Conservation (phyloP, 768 basidiomycete species). For the Lepiota venenata region DNA sequence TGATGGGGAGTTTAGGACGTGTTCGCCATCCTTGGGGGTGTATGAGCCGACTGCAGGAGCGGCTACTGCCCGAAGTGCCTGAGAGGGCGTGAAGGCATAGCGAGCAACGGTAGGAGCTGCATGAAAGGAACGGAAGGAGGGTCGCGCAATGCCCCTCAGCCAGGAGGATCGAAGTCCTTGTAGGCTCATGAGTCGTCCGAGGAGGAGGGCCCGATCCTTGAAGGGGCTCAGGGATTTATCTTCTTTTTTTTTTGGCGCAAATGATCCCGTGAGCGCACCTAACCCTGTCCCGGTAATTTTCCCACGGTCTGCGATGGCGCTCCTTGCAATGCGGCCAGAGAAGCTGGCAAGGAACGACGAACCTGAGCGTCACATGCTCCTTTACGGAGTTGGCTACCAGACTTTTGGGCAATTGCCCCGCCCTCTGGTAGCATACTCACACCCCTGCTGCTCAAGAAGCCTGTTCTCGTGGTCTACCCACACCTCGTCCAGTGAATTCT, state of each 20-base stretch:
- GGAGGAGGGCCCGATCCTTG: constrained; percentile 2
- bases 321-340: neutral
- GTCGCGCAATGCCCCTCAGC: constrained; percentile 29
- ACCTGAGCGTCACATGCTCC: too few species aligned
- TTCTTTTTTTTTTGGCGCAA: constrained; percentile 12
- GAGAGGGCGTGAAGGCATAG: constrained; percentile 43
- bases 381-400: too few species aligned
- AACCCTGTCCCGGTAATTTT: neutral
- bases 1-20: constrained; percentile 89
- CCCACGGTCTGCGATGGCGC: constrained; percentile 1
- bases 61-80: constrained; percentile 61
- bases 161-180: constrained; percentile 39
- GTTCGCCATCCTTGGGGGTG: constrained; percentile 60
- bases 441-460: too few species aligned
- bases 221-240: neutral
- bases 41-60: constrained; percentile 75
- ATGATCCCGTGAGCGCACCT: constrained; percentile 9
- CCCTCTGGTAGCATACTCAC: too few species aligned
- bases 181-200: constrained; percentile 33
- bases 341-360: too few species aligned
- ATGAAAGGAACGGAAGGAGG: constrained; percentile 49
- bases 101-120: constrained; percentile 29
- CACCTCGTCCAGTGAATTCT: too few species aligned
- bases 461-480: too few species aligned
- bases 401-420: too few species aligned